Evolutionary conservation across 1,284 basidiomycete genomes (phyloP).

Genomic region (Leccinum pseudoinsigne): DNA sequence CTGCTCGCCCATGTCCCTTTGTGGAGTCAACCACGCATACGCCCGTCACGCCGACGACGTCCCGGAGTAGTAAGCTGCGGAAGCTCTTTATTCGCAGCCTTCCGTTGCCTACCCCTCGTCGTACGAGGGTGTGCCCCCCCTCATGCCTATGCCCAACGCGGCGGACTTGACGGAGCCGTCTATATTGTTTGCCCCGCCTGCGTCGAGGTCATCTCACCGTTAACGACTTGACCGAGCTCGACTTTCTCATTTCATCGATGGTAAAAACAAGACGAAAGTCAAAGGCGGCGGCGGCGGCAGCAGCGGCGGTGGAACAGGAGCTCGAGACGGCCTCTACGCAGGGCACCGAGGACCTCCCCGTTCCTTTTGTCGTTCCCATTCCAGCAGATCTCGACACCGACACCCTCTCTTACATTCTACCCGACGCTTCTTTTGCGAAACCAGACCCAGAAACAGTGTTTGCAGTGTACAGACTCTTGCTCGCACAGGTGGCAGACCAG

Average conservation of each 20-base stretch:
- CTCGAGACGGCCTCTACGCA: conserved; percentile 36
- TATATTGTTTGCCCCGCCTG: no score
- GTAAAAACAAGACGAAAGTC: conserved; percentile 46
- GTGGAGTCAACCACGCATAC: no score
- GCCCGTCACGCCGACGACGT: no score
- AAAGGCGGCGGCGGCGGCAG: conserved; percentile 37
- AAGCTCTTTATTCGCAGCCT: no score
- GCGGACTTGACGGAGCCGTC: no score
- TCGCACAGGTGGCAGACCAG: conserved; percentile 52
- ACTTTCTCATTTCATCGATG: conserved; percentile 15
- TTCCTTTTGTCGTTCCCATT: conserved; percentile 38
- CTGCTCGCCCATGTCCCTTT: no score
- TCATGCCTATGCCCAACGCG: no score
- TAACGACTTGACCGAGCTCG: no score
- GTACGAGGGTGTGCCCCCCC: no score
- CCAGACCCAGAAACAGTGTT: conserved; percentile 60
- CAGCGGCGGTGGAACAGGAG: conserved; percentile 30
- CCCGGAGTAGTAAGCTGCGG: no score
- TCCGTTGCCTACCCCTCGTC: no score
- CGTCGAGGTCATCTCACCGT: no score
- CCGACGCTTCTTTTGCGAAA: conserved; percentile 51
- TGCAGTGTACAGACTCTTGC: conserved; percentile 59
- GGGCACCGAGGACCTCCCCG: conserved; percentile 30
- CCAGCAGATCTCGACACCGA: conserved; percentile 65
- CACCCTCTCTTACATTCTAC: conserved; percentile 52